Conservation (phyloP, 106 monocot species). For the Allium fistulosum region DNA sequence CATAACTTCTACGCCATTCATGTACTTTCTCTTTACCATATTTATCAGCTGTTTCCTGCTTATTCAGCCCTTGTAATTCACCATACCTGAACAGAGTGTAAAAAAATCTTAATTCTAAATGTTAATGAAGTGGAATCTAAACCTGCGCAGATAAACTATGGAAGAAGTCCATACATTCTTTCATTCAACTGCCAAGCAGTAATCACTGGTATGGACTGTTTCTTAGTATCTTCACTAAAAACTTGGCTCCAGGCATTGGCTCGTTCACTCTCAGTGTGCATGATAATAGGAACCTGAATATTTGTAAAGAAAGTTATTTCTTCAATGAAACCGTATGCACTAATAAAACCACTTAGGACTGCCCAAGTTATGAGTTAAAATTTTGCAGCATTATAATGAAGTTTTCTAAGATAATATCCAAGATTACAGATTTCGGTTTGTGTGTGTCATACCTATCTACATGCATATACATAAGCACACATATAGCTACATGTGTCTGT, state of each 20-base stretch:
- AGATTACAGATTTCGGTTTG: no score
- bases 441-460: no score
- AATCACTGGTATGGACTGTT: conserved; percentile 86
- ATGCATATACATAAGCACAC: no score
- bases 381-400: no score
- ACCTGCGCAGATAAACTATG: neutral
- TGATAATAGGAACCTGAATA: conserved; percentile 74
- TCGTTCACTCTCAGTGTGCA: conserved; percentile 70
- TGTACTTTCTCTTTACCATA: conserved; percentile 90
- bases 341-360: no score
- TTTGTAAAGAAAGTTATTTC: no score
- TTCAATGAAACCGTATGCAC: no score
- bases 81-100: conserved; percentile 59
- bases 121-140: neutral
- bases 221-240: conserved; percentile 72
- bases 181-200: conserved; percentile 98
- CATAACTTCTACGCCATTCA: conserved; percentile 96
- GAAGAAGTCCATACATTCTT: conserved; percentile 62
- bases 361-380: no score
- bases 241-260: conserved; percentile 64
- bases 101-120: neutral
- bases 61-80: conserved; percentile 93
- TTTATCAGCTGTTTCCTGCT: conserved; percentile 91
- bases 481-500: no score
- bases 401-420: no score